Conservation (phyloP, 2,329 filamentous ascomycete species). For the Botrytis paeoniae region DNA sequence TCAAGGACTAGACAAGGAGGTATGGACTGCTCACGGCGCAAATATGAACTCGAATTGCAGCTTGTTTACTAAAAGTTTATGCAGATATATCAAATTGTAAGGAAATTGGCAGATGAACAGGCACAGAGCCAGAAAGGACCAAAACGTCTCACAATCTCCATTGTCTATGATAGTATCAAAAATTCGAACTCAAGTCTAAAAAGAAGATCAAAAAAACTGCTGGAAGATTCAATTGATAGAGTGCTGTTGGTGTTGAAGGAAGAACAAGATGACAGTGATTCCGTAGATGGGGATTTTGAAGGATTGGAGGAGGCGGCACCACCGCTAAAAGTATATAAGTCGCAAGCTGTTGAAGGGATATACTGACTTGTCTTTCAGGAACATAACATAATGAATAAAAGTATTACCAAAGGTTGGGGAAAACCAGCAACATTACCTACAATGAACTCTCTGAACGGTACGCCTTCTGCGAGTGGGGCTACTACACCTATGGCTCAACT, state of each 20-base stretch:
- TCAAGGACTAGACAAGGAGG: conserved; percentile 62
- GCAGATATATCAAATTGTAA: conserved; percentile 72
- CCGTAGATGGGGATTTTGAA: conserved; percentile 49
- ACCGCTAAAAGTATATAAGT: conserved; percentile 33
- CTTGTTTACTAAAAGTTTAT: conserved; percentile 18
- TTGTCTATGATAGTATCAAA: conserved; percentile 77
- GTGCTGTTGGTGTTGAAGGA: conserved; percentile 70
- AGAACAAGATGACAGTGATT: conserved; percentile 45
- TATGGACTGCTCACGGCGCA: conserved; percentile 30
- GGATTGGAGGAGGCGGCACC: conserved; percentile 41
- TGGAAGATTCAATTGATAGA: conserved; percentile 83
- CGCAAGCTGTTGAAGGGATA: no score
- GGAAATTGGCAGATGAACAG: conserved; percentile 69
- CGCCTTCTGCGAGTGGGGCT: conserved; percentile 24
- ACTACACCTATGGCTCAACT: conserved; percentile 29
- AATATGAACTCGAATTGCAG: neutral
- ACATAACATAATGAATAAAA: conserved; percentile 63
- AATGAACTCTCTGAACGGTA: conserved; percentile 28
- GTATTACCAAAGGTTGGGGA: conserved; percentile 58
- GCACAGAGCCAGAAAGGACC: conserved; percentile 47
- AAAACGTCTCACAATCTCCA: conserved; percentile 53
- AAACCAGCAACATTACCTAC: conserved; percentile 37
- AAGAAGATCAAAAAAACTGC: conserved; percentile 72
- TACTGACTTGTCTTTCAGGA: conserved; percentile 39
- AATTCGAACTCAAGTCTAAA: conserved; percentile 83